Evolutionary conservation across 1,139 yeast genomes (phyloP).

Genomic region (Geotrichum restrictum): DNA sequence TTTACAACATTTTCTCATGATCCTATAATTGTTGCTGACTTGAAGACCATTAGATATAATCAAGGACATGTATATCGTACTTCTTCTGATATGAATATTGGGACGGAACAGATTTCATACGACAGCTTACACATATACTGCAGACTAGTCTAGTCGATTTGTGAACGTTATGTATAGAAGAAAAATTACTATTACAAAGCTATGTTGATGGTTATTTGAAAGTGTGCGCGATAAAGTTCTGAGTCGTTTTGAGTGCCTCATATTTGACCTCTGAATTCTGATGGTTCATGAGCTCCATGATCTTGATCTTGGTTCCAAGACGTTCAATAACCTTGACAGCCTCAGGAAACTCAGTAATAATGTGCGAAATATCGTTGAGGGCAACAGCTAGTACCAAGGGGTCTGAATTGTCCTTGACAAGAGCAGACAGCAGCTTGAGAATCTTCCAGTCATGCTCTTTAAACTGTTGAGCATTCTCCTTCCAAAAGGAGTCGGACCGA

Average conservation of each 20-base stretch:
- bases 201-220: constrained; percentile 34
- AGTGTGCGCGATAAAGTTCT: constrained; percentile 79
- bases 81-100: no score
- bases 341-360: constrained; percentile 63
- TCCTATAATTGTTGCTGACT: no score
- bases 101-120: no score
- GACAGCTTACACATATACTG: no score
- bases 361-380: constrained; percentile 71
- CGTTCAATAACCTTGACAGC: constrained; percentile 47
- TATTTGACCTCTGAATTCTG: constrained; percentile 85
- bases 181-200: not conserved
- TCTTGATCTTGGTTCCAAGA: constrained; percentile 61
- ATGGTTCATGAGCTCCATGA: constrained; percentile 81
- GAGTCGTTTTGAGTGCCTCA: constrained; percentile 93
- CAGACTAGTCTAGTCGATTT: no score
- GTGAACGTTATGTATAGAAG: not conserved
- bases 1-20: no score
- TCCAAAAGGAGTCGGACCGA: constrained; percentile 82
- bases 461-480: constrained; percentile 71
- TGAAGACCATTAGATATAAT: no score
- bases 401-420: constrained; percentile 32
- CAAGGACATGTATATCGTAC: no score
- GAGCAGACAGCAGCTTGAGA: constrained; percentile 51
- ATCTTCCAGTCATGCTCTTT: constrained; percentile 73
- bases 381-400: constrained; percentile 47